Base-by-base conservation (phyloP, 2,329 filamentous ascomycete species). In the Stagonosporopsis cucurbitacearum region DNA sequence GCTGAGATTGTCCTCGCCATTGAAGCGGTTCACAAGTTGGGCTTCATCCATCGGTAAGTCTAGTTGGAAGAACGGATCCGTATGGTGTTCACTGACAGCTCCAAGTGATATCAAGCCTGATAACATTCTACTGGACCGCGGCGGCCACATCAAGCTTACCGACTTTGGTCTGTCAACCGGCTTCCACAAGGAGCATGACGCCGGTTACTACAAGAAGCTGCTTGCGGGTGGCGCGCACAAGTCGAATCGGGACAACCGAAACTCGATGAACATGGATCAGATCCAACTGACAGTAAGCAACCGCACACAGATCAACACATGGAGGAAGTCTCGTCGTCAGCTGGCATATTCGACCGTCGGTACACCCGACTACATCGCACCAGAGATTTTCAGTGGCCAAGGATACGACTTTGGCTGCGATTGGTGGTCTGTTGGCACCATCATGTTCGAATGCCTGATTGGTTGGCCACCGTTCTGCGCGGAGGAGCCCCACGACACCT, bases 381-480 rank as follows among this genome's bases (percentile, higher is more conserved):
- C 95, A 2, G 95, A 99, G 75, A 98, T 99, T 68, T 98, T 99
- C 77, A 96, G 91, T 42, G 93, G 94, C 17, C 91, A 96, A 70
- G 95, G 95, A 44, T 99, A 99, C 80, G 91, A 92, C 55, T 96
- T 94, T 71, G 89, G 96, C 74, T 99, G 95, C 75, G 95, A 99
- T 81, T 99, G 95, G 95, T 99, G 95, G 95, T 96, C 91, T 20
- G 85, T 99, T 45, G 95, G 95, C 49, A 97, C 95, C 40, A 99
- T 99, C 79, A 98, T 99, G 95, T 99, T 98, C 70, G 95, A 99
- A 78, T 99, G 95, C 77, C 83, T 99, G 65, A 92, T 99, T 59
- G 95, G 95, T 69, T 99, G 95, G 95, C 95, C 95, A 51, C 95
- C 95, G 26, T 99, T 99, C 85, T 99, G 95, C 76, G 94, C 95